Base-by-base conservation (phyloP, 306 rosid genomes). In the Inga leiocalycina region DNA sequence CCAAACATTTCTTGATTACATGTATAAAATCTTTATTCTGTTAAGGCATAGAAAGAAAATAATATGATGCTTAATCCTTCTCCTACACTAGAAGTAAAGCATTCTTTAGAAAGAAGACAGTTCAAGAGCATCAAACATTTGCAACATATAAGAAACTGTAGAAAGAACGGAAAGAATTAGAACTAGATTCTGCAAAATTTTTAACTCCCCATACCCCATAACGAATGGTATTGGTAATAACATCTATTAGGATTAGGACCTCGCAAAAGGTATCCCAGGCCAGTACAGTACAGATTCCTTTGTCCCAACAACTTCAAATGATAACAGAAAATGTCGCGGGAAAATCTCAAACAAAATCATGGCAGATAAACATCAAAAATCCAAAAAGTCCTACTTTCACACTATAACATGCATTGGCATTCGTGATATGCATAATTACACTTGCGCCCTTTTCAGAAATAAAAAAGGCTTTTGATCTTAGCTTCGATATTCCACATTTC, bases 331-430 rank as follows among this genome's bases (percentile, higher is more conserved):
- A 64, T 64, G 69, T 27, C 19, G 39, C 20, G 5, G 5, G 20
- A 66, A 66, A 34, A 16, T 6, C 19, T 57, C 64, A 57, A 8
- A 20, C 64, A 19, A 56, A 20, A 22, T 22, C 66, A 9, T 22
- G n/a, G 66, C 15, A 1, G 12, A 8, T 57, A 20, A 57, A n/a
- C 3, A 59, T 57, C 2, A 57, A 57, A 57, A 57, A 10, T 4
- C 13, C 10, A 20, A 44, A 54, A 80, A 74, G 89, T 77, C 87
- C 61, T 66, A 70, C 20, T 72, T 89, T 82, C 85, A 82, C 81
- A 84, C 20, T n/a, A 1, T 13, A 35, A 30, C 8, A 39, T 22
- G 20, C 14, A 45, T 44, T 3, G 57, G 19, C 22, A 16, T 17
- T 52, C 57, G 57, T 52, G 8, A 49, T 49, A 49, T 16, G 57